Base-by-base conservation (phyloP, 2,329 filamentous ascomycete species). In the Plenodomus biglobosus region DNA sequence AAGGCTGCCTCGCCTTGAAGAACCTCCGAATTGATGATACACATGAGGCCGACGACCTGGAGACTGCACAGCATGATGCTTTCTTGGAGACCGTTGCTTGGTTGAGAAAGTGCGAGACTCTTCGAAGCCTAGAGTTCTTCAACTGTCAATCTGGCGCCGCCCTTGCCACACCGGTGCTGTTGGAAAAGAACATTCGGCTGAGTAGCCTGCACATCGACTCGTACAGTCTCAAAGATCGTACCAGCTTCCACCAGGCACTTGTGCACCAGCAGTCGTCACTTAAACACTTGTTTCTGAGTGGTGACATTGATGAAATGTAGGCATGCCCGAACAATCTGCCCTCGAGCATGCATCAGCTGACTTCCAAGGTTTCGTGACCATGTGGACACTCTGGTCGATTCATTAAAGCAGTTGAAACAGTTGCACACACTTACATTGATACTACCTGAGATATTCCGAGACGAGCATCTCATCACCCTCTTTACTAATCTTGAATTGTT, bases 391-490 rank as follows among this genome's bases (percentile, higher is more conserved):
- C 65, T 84, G 1, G 71, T 80, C 19, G 65, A 78, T 17, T 73
- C 82, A 0, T 69, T 87, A 13, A 79, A 75, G 52, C 69, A 73
- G 21, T 70, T 85, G 17, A 75, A 65, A 17, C 72, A 79, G 8
- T 74, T 87, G 15, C 77, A 73, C 19, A 73, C 78, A 17, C 72
- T 87, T 2, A 76, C 80, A 1, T 73, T 77, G 24, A 73, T 78
- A 22, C 74, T 82, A 3, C 78, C 74, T 1, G 77, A 82, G 35
- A 75, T 75, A 40, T 78, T 86, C 49, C 73, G 68, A 0, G 70
- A 77, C 7, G 65, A 72, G 8, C 78, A 85, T 34, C 71, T 86
- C 27, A 63, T 72, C 10, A 58, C 59, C 2, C 73, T 87, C 15
- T 73, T 78, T 19, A 50, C 63, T 1, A 64, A 72, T 8, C 68